Evolutionary conservation across 139 green algal species (phyloP), one percentile per base, ranked within the genome.

Genomic region (Volvox reticuliferus): DNA sequence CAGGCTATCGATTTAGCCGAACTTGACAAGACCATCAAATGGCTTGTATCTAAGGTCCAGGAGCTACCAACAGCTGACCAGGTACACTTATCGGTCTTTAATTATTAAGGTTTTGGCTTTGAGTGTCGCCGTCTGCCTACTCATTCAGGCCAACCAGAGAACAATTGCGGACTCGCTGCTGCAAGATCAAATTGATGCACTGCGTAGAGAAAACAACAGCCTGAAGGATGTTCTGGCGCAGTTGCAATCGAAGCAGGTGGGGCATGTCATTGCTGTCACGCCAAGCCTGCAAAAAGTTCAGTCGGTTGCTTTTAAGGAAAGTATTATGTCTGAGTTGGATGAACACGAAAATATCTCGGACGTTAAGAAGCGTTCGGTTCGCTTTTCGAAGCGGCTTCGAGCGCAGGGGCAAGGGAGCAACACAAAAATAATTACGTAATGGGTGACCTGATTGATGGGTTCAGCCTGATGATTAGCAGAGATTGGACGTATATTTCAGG

Each of bases 241-340:
- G 22, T 75, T 90, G 20, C 86, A 83, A 36, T 69, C 44, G n/a
- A 83, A 83, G 44, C 86, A 90, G 86, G 86, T 90, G 20, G n/a
- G 12, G 79, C 79, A 86, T 76, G 55, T n/a, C 2, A 28, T 28
- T 73, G 65, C 65, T 73, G 65, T 73, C 65, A 73, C 65, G 65
- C 24, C 21, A 73, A 73, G 65, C 24, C 65, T 30, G 65, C 65
- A 73, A 12, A 73, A 16, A 24, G 65, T 55, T 5, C 44, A 55
- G 9, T 5, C 44, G 44, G 5, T 55, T 5, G 44, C 44, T 55
- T 55, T 55, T 55, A 55, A 9, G 44, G 44, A 55, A 55, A 55
- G 44, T 55, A 55, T 55, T 55, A 55, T 14, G 44, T 14, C 44
- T 55, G 9, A 9, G 5, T 50, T 55, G 75, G 13, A 81, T 21